Conservation (phyloP, 352 stramenopile species). For the Phytophthora tubulina region DNA sequence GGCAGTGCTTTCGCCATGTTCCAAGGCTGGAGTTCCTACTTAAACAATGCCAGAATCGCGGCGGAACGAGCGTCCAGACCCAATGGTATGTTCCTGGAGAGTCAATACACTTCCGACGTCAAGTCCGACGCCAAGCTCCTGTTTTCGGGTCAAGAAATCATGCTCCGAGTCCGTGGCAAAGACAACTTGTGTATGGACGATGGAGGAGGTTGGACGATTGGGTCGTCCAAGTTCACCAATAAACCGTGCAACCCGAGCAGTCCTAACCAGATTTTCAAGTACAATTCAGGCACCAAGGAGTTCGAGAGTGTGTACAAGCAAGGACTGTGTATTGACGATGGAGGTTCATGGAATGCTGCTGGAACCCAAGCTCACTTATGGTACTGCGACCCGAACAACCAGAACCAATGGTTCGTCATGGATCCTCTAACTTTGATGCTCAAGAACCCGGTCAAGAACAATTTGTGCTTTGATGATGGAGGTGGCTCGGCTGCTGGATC, state of each 20-base stretch:
- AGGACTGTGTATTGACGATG: slow-evolving; percentile 37
- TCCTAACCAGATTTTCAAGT: slow-evolving; percentile 46
- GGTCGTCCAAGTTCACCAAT: slow-evolving; percentile 32
- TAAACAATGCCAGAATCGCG: neutral
- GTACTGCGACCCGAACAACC: slow-evolving; percentile 38
- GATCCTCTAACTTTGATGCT: slow-evolving; percentile 36
- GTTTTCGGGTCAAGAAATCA: slow-evolving; percentile 29
- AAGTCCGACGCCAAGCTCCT: slow-evolving; percentile 17
- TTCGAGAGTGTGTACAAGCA: slow-evolving; percentile 40
- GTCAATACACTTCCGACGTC: slow-evolving; percentile 29
- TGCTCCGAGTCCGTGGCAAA: slow-evolving; percentile 38
- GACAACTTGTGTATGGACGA: slow-evolving; percentile 49
- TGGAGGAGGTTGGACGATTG: slow-evolving; percentile 28
- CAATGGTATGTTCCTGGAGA: slow-evolving; percentile 30
- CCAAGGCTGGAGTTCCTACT: slow-evolving; percentile 30
- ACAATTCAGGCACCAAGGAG: slow-evolving; percentile 17
- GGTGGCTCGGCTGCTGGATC: slow-evolving; percentile 13
- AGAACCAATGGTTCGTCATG: slow-evolving; percentile 40
- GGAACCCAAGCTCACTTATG: slow-evolving; percentile 29
- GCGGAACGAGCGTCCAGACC: slow-evolving; percentile 14
- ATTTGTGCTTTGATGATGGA: slow-evolving; percentile 46
- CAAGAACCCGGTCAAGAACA: slow-evolving; percentile 39
- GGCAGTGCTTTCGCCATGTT: slow-evolving; percentile 29
- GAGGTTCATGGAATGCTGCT: slow-evolving; percentile 19
- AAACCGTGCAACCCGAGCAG: slow-evolving; percentile 43